Base-by-base conservation (phyloP, 2,329 filamentous ascomycete species). In the Fusarium sterilihyphosum region DNA sequence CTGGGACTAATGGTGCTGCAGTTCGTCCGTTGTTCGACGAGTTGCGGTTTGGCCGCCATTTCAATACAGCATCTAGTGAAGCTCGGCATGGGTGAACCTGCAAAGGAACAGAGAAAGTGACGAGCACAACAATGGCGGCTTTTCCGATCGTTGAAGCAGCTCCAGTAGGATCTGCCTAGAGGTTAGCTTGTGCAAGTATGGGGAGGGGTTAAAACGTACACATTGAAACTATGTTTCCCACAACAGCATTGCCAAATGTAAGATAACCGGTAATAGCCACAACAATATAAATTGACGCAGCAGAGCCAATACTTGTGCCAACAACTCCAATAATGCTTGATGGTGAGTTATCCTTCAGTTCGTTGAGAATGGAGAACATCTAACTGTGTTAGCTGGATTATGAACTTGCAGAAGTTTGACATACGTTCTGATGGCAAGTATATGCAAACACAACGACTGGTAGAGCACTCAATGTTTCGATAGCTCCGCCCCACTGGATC, bases 341-440 rank as follows among this genome's bases (percentile, higher is more conserved):
- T 26, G 94, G 94, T 7, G 93, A 93, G 82, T 95, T 94, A 80
- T 98, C 92, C 67, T 90, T 88, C 75, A 99, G 94, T 84, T 99
- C 96, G 79, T 99, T 99, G 50, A 99, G 85, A 75, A 99, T 97
- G 17, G 96, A 98, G 82, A 99, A 99, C 96, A 99, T 99, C 94
- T 96, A 76, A 37, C 3, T 20, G 37, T 14, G 29, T 63, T 63
- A 78, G 60, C 65, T 26, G 37, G 41, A 26, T 46, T 22, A 46
- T 12, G 20, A 22, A 22, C 18, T 9, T 37, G 33, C 12, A 31
- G 9, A 13, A 9, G 22, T 41, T 57, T 26, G 26, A 38, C 90
- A 75, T 85, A 96, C 94, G 81, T 99, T 99, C 80, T 99, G 96
- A 83, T 99, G 96, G 82, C 96, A 99, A 3, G 96, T 99, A 82